These are phyloP conservation scores for Verticillium nubilum DNA, from an alignment of 2,329 filamentous ascomycete species.

Conservation along the genomic window DNA sequence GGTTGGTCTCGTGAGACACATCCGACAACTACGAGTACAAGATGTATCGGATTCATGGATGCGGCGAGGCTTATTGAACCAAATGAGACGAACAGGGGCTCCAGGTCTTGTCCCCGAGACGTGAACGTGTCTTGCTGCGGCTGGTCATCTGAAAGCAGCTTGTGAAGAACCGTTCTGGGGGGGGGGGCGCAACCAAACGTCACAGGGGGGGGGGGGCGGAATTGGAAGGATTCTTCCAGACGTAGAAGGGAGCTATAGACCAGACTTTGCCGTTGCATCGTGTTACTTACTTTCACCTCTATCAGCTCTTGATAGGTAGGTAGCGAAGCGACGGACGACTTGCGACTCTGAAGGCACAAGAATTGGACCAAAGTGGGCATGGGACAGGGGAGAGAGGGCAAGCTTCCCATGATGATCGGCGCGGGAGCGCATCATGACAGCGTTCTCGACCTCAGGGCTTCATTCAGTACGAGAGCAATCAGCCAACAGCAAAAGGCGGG, in stretches of 20 bases:
- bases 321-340: too few species aligned
- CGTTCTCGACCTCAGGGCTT: not conserved
- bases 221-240: too few species aligned
- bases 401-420: not conserved
- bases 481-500: not conserved
- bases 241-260: too few species aligned
- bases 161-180: too few species aligned
- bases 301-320: too few species aligned
- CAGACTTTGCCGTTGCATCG: not conserved
- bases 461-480: too few species aligned
- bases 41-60: not conserved
- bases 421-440: not conserved
- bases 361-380: too few species aligned
- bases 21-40: not conserved
- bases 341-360: too few species aligned
- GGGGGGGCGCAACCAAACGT: too few species aligned
- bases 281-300: too few species aligned
- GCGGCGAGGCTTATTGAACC: not conserved
- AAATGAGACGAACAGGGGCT: not conserved
- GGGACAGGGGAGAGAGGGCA: not conserved
- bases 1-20: not conserved
- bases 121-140: not conserved
- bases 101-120: not conserved
- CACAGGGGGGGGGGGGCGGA: not conserved
- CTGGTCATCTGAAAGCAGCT: not conserved